Conservation (phyloP, 2,329 filamentous ascomycete species). For the Nectriaceae sp. region DNA sequence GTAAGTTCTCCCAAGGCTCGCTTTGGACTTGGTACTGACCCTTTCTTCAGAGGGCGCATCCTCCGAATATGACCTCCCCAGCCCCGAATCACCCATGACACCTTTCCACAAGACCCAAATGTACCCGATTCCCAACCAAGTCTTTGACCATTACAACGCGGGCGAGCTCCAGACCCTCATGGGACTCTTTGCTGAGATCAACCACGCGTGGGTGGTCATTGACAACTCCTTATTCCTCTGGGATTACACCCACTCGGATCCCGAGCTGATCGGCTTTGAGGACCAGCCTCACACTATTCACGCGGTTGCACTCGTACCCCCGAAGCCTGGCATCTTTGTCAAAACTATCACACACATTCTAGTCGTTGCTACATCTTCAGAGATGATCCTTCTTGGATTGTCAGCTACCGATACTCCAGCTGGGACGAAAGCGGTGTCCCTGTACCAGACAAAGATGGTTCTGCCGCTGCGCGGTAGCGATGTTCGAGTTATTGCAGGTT, state of each 20-base stretch:
- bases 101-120: constrained; percentile 87
- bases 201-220: constrained; percentile 93
- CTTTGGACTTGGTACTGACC: neutral
- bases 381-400: constrained; percentile 89
- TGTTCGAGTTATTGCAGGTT: constrained; percentile 77
- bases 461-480: constrained; percentile 75
- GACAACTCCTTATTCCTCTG: constrained; percentile 96
- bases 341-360: constrained; percentile 83
- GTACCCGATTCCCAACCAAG: constrained; percentile 87
- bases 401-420: constrained; percentile 65
- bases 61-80: constrained; percentile 84
- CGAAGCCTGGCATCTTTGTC: constrained; percentile 86
- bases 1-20: constrained; percentile 54
- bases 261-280: constrained; percentile 89
- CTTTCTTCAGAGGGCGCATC: constrained; percentile 73
- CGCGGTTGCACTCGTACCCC: constrained; percentile 83
- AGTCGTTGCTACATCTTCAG: constrained; percentile 81
- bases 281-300: constrained; percentile 87
- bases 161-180: constrained; percentile 88
- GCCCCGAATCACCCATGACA: constrained; percentile 69
- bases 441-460: constrained; percentile 89
- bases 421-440: constrained; percentile 70
- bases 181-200: constrained; percentile 92
- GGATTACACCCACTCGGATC: constrained; percentile 94
- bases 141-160: constrained; percentile 90